A percentile compares a stretch with the other conserved stretches of the same genome.
These are phyloP conservation scores for Blastobotrys illinoisensis DNA, from an alignment of 1,139 yeast genomes.

Conservation along the genomic window DNA sequence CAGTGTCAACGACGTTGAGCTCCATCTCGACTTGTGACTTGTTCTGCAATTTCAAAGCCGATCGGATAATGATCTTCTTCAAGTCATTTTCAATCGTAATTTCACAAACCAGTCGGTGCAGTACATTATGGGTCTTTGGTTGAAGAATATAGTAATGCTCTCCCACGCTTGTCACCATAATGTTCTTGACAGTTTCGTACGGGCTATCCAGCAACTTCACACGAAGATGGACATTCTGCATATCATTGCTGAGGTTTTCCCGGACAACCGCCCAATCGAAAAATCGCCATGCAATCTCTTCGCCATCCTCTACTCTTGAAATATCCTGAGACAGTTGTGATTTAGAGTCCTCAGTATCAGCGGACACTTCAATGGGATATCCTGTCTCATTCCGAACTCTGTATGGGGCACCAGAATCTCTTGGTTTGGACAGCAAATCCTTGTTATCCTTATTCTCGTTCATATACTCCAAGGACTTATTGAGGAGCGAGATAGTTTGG, in stretches of 20 bases:
- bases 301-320: conserved; percentile 43
- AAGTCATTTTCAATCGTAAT: conserved; percentile 67
- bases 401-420: conserved; percentile 84
- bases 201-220: conserved; percentile 52
- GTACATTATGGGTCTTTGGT: conserved; percentile 61
- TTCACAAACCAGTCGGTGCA: conserved; percentile 70
- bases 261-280: conserved; percentile 89
- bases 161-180: conserved; percentile 79
- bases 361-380: conserved; percentile 70
- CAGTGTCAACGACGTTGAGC: conserved; percentile 15
- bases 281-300: conserved; percentile 76
- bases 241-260: conserved; percentile 68
- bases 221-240: conserved; percentile 54
- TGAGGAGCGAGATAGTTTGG: conserved; percentile 44
- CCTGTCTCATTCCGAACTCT: conserved; percentile 82
- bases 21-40: conserved; percentile 44
- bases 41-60: conserved; percentile 68
- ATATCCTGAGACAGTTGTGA: conserved; percentile 11
- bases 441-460: conserved; percentile 61
- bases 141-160: conserved; percentile 65
- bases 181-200: conserved; percentile 47
- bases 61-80: conserved; percentile 67
- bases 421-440: conserved; percentile 46
- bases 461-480: conserved; percentile 54
- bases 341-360: conserved; percentile 37